These are phyloP conservation scores for Paraphoma sp. DNA, from an alignment of 2,329 filamentous ascomycete species.

Conservation along the genomic window DNA sequence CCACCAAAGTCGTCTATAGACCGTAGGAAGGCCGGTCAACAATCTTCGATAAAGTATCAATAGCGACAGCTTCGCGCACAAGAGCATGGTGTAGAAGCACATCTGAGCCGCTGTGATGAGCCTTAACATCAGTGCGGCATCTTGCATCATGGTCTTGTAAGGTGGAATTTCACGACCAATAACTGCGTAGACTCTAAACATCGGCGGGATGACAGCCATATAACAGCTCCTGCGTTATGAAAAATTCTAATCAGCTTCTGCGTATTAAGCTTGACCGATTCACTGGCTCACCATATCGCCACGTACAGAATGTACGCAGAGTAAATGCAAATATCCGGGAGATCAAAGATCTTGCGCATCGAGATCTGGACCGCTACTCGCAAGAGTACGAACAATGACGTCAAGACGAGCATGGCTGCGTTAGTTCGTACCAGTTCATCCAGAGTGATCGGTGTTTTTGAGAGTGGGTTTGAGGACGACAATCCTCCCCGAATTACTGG, in stretches of 20 bases:
- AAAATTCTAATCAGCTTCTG: neutral
- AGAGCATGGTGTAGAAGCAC: slow-evolving; percentile 20
- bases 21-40: slow-evolving; percentile 21
- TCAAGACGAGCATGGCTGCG: slow-evolving; percentile 19
- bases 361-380: slow-evolving; percentile 13
- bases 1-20: slow-evolving; percentile 48
- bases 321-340: slow-evolving; percentile 29
- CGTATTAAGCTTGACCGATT: too few species aligned
- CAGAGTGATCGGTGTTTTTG: slow-evolving; percentile 11
- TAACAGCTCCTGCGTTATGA: slow-evolving; percentile 29
- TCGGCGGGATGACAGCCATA: slow-evolving; percentile 36
- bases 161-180: slow-evolving; percentile 22
- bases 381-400: slow-evolving; percentile 13
- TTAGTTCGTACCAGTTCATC: slow-evolving; percentile 16
- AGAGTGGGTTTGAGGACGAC: slow-evolving; percentile 6
- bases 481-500: too few species aligned
- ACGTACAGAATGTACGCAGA: slow-evolving; percentile 36
- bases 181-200: slow-evolving; percentile 41
- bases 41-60: slow-evolving; percentile 48
- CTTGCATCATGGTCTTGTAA: slow-evolving; percentile 38
- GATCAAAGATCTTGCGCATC: slow-evolving; percentile 15
- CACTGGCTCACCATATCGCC: slow-evolving; percentile 11
- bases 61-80: slow-evolving; percentile 14
- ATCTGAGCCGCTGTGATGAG: slow-evolving; percentile 49
- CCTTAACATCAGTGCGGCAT: slow-evolving; percentile 38